phyloP scores from a whole-genome alignment of 768 basidiomycete genomes.

The Scleroderma citrinum region DNA sequence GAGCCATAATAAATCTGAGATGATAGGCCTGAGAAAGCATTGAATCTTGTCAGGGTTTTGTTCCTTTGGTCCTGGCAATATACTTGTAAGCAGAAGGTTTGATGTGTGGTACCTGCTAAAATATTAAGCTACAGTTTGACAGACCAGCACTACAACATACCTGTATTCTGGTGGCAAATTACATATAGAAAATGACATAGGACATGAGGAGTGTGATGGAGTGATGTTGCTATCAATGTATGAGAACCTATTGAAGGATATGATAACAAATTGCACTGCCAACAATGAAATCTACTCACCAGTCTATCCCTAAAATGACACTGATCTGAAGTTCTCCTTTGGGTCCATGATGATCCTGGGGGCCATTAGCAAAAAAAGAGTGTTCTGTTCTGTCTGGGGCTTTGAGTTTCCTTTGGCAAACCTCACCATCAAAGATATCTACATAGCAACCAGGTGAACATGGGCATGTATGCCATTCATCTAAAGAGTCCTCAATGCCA shows the following conservation, averaged over 20 bases:
- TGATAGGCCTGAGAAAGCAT: conserved; percentile 16
- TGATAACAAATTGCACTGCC: too few relatives aligned
- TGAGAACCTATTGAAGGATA: conserved; percentile 34
- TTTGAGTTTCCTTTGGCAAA: not conserved
- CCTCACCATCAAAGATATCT: not conserved
- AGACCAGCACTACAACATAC: conserved; percentile 7
- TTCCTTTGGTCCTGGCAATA: conserved; percentile 27
- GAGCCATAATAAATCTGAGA: conserved; percentile 21
- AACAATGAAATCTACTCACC: too few relatives aligned
- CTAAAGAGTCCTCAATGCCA: not conserved
- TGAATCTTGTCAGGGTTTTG: conserved; percentile 22
- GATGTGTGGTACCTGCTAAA: conserved; percentile 18
- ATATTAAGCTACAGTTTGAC: too few relatives aligned
- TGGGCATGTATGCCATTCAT: not conserved
- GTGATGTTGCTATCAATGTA: conserved; percentile 30
- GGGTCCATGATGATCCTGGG: conserved; percentile 2
- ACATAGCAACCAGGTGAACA: not conserved
- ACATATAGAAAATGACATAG: conserved; percentile 28
- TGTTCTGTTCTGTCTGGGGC: not conserved
- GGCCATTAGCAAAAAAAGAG: conserved; percentile 23
- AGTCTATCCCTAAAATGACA: conserved; percentile 27
- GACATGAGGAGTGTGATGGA: conserved; percentile 31
- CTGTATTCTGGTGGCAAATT: conserved; percentile 25
- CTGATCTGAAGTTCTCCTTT: conserved; percentile 26
- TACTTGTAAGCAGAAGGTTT: conserved; percentile 20